Evolutionary conservation across 2,329 filamentous ascomycete genomes (phyloP).

Genomic region (Pseudogymnoascus sp.): DNA sequence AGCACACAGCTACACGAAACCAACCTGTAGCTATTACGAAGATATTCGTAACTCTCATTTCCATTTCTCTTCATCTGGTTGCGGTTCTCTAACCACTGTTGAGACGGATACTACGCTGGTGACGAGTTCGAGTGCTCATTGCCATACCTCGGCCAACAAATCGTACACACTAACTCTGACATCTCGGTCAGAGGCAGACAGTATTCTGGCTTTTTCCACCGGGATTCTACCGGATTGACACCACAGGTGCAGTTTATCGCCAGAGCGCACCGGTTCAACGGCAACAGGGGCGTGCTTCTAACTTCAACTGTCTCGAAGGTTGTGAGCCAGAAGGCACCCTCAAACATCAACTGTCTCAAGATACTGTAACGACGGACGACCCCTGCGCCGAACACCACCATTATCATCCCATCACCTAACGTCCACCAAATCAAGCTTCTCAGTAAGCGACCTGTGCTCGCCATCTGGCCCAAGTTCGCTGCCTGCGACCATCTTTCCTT

Average conservation of each 20-base stretch:
- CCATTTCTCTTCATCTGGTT: neutral
- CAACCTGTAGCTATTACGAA: neutral
- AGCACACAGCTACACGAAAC: neutral
- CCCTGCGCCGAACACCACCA: neutral
- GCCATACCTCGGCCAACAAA: neutral
- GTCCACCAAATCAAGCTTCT: constrained; percentile 4
- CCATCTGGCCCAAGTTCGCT: neutral
- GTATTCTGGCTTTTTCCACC: neutral
- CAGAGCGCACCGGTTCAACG: neutral
- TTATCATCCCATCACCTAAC: neutral
- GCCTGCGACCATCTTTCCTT: neutral
- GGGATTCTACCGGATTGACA: neutral
- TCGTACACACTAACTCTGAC: neutral
- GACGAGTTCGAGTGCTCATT: neutral
- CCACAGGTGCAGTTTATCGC: neutral
- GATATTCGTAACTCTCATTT: neutral
- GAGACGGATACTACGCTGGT: neutral
- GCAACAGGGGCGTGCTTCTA: neutral
- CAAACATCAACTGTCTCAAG: constrained; percentile 2
- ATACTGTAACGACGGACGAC: neutral
- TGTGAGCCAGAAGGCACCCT: neutral
- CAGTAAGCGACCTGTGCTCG: neutral
- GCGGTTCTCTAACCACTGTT: neutral
- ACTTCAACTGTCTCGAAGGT: neutral
- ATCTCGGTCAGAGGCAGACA: neutral